Base-by-base conservation (phyloP, 1,284 basidiomycete species). In the Trametes hirsuta region DNA sequence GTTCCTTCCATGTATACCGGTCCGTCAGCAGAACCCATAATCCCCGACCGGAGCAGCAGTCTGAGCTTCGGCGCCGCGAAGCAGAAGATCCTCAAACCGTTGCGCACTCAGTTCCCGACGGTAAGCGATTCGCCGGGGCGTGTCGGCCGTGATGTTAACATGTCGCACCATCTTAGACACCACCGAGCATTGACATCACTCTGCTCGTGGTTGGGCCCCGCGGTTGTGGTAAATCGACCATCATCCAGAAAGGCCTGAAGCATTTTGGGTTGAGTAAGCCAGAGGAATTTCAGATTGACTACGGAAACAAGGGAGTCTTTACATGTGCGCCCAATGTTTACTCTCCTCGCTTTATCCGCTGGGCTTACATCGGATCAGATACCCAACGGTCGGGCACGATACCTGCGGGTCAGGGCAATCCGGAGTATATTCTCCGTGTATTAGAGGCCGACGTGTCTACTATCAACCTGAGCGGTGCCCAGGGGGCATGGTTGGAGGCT, bases 141-240 rank as follows among this genome's bases (percentile, higher is more conserved):
- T 12, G n/a, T 22, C 14, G 15, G n/a, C n/a, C 21, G 36, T 47
- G 46, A 11, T 36, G 6, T 22, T 58, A 22, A 53, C 15, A 15
- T 35, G 30, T 8, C 22, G 41, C 37, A 37, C 12, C 18, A 5
- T 42, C n/a, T 15, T 30, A 63, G 51, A 58, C 58, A 30, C 62
- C 59, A 30, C 54, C 63, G 8, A 35, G 48, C 21, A 52, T 72
- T 40, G 76, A 79, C 52, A 68, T 90, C 47, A 83, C 84, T 4
- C 74, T 93, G 21, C 83, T 84, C 40, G 84, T 93, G 34, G 79
- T 91, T 36, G 90, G 90, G n/a, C 79, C 82, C 8, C 72, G 79
- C 53, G 83, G 84, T 30, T 90, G 88, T 66, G 91, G 90, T 58
- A 93, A 92, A 74, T 87, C 87, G 1, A 80, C 82, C 3, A 81